Percentiles rank a stretch among this genome's conserved stretches.
phyloP scores from a whole-genome alignment of 1,284 basidiomycete genomes.

The Tranzscheliella williamsii region DNA sequence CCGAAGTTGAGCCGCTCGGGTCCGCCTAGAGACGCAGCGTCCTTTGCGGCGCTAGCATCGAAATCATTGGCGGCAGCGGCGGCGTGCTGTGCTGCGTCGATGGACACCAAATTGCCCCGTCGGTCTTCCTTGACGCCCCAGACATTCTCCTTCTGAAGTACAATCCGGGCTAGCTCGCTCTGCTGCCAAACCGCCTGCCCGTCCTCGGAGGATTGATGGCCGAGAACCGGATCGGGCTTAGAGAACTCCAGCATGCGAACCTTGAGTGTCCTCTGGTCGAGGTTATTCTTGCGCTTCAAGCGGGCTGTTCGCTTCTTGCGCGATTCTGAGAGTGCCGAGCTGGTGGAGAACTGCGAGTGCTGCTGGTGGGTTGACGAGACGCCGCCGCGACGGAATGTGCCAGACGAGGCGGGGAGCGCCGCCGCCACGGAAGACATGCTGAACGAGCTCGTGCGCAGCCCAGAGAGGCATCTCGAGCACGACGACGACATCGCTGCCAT shows the following conservation, averaged over 20 bases:
- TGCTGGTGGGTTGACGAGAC: slow-evolving; percentile 2
- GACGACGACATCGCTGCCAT: slow-evolving; percentile 20
- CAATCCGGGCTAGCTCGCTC: slow-evolving; percentile 46
- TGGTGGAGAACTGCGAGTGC: slow-evolving; percentile 28
- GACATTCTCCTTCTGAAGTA: slow-evolving; percentile 51
- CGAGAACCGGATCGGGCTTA: slow-evolving; percentile 73
- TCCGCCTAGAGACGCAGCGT: slow-evolving; percentile 29
- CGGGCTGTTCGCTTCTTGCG: slow-evolving; percentile 43
- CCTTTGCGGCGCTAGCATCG: slow-evolving; percentile 1
- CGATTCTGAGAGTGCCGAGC: slow-evolving; percentile 29
- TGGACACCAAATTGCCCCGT: slow-evolving; percentile 45
- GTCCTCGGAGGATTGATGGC: slow-evolving; percentile 65
- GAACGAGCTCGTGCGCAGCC: slow-evolving; percentile 6
- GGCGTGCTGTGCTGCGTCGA: slow-evolving; percentile 2
- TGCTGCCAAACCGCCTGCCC: slow-evolving; percentile 49
- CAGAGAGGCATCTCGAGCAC: slow-evolving; percentile 17
- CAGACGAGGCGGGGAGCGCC: slow-evolving; percentile 21
- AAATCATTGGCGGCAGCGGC: slow-evolving; percentile 3
- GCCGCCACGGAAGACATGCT: slow-evolving; percentile 16
- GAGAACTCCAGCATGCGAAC: slow-evolving; percentile 60
- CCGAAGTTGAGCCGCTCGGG: slow-evolving; percentile 57
- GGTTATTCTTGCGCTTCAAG: slow-evolving; percentile 57
- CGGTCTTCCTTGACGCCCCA: slow-evolving; percentile 57
- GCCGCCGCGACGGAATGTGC: too few species aligned
- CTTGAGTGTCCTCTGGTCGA: slow-evolving; percentile 56